These are phyloP conservation scores for Diplodia seriata DNA, from an alignment of 2,329 filamentous ascomycete genomes.

Conservation along the genomic window DNA sequence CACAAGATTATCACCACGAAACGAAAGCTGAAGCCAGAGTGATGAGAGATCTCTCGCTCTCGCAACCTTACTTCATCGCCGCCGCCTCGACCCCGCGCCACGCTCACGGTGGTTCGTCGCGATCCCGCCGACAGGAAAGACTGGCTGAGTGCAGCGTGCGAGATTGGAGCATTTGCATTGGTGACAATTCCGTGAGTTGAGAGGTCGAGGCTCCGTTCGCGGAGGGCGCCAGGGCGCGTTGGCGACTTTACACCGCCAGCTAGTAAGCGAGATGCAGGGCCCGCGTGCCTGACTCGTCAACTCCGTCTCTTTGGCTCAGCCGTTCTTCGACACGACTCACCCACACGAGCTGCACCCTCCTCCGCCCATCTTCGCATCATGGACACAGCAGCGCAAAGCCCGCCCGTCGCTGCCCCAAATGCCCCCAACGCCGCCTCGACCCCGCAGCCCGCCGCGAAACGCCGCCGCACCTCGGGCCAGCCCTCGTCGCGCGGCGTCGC, in stretches of 20 bases:
- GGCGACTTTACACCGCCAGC: constrained; percentile 1
- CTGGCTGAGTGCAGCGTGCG: neutral
- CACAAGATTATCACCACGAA: too few species aligned
- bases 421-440: constrained; percentile 4
- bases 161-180: neutral
- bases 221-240: constrained; percentile 1
- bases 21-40: too few species aligned
- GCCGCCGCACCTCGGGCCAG: constrained; percentile 45
- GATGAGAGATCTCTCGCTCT: too few species aligned
- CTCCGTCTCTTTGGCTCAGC: constrained; percentile 24
- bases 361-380: constrained; percentile 28
- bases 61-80: too few species aligned
- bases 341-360: constrained; percentile 21
- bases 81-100: too few species aligned
- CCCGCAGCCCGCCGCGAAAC: constrained; percentile 37
- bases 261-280: neutral
- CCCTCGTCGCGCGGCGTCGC: constrained; percentile 75
- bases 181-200: neutral
- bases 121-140: neutral
- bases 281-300: constrained; percentile 15
- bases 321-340: constrained; percentile 18
- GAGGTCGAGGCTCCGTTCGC: neutral
- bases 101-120: neutral
- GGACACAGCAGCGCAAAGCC: constrained; percentile 25
- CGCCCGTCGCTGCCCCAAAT: neutral